These are phyloP conservation scores for Herpomyces periplanetae DNA, from an alignment of 2,329 filamentous ascomycete species.

Conservation along the genomic window DNA sequence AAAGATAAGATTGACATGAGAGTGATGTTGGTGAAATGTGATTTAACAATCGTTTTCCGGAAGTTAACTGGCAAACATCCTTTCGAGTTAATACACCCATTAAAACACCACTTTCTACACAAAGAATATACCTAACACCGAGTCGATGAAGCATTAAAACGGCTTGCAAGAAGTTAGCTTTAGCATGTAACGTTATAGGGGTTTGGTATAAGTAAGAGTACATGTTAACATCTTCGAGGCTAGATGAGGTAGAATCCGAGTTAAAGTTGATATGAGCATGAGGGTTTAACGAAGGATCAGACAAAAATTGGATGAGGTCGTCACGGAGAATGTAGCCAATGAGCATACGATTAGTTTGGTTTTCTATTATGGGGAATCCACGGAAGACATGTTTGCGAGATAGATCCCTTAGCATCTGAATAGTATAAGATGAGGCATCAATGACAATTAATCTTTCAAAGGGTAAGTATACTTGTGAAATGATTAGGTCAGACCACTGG, in stretches of 20 bases:
- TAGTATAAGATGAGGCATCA: constrained; percentile 52
- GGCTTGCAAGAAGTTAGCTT: constrained; percentile 39
- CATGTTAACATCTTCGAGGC: no score
- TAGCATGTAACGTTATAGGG: constrained; percentile 47
- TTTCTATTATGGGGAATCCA: constrained; percentile 61
- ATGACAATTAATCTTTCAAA: constrained; percentile 66
- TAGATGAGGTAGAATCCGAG: no score
- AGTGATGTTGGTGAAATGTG: no score
- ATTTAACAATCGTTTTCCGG: no score
- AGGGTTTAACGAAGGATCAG: constrained; percentile 29
- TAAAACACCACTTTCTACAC: constrained; percentile 39
- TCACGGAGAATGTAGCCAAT: constrained; percentile 77
- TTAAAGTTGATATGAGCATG: constrained; percentile 35
- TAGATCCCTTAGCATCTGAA: constrained; percentile 27
- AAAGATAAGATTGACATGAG: no score
- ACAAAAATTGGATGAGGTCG: constrained; percentile 47
- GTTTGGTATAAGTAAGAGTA: constrained; percentile 97
- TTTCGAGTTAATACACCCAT: constrained; percentile 80
- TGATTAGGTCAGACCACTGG: constrained; percentile 39
- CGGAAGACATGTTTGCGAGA: constrained; percentile 37
- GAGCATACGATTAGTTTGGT: constrained; percentile 32
- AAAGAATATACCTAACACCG: constrained; percentile 56
- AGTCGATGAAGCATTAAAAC: constrained; percentile 80
- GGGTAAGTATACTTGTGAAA: constrained; percentile 62
- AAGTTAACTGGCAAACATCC: no score